Conservation (phyloP, 768 basidiomycete species). For the Cubamyces lactineus region DNA sequence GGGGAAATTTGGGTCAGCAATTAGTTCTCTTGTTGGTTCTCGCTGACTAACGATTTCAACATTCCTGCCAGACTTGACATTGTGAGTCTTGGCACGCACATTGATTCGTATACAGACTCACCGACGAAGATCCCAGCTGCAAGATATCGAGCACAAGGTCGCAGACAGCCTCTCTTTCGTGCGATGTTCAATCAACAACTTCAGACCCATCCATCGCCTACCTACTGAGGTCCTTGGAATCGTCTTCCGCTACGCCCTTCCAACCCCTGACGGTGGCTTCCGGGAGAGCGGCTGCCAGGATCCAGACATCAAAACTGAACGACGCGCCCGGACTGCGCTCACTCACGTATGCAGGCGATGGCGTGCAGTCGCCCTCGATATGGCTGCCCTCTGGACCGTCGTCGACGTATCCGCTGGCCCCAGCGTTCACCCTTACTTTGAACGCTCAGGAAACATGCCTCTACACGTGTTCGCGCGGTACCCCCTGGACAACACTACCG, state of each 20-base stretch:
- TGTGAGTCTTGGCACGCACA: background rate
- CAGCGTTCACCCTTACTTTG: background rate
- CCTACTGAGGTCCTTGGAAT: constrained; percentile 19
- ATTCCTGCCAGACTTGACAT: background rate
- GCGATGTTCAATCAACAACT: constrained; percentile 12
- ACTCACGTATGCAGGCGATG: constrained; percentile 19
- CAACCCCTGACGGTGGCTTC: constrained; percentile 2
- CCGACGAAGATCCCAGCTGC: background rate
- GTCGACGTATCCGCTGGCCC: constrained; percentile 1
- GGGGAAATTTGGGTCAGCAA: background rate
- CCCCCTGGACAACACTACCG: background rate
- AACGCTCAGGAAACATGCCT: constrained; percentile 16
- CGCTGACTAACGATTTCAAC: background rate
- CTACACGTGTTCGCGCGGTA: constrained; percentile 12
- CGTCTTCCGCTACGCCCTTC: constrained; percentile 14
- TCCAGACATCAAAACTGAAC: background rate
- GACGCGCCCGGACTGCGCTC: background rate
- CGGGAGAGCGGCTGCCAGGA: constrained; percentile 7
- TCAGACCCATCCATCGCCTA: constrained; percentile 13
- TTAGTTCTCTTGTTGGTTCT: too few relatives aligned
- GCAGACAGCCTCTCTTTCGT: constrained; percentile 8
- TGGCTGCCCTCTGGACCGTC: constrained; percentile 19
- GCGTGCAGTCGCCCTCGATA: constrained; percentile 14
- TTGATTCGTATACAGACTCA: background rate
- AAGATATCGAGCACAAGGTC: background rate